These are phyloP conservation scores for Aspergillus latus DNA, from an alignment of 2,329 filamentous ascomycete species.

Conservation along the genomic window DNA sequence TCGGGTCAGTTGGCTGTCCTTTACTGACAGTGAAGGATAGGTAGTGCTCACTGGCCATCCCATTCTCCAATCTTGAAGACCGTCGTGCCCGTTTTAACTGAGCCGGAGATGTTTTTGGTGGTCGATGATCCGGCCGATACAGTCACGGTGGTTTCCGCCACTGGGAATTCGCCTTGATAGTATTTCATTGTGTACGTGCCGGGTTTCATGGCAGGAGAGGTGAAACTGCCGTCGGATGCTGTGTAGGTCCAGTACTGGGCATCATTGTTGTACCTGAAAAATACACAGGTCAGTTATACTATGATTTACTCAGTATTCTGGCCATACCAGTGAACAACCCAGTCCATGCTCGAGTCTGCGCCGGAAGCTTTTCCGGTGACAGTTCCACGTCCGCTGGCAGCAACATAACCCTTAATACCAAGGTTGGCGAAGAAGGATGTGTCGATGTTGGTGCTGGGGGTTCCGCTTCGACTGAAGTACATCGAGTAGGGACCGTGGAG, in stretches of 20 bases:
- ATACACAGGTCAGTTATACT: not conserved
- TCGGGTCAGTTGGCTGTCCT: not conserved
- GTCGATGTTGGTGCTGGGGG: constrained; percentile 54
- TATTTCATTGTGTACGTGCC: constrained; percentile 69
- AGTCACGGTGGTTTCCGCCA: constrained; percentile 51
- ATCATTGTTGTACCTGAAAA: constrained; percentile 51
- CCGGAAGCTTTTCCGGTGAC: constrained; percentile 63
- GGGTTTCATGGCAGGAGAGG: constrained; percentile 65
- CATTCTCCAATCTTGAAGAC: constrained; percentile 66
- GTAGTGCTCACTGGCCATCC: constrained; percentile 53
- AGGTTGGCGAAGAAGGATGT: constrained; percentile 62
- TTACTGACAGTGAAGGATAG: constrained; percentile 17
- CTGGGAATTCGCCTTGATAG: constrained; percentile 60
- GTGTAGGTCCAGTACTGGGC: constrained; percentile 67
- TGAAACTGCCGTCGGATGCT: constrained; percentile 57
- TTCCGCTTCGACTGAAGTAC: constrained; percentile 58
- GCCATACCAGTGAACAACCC: constrained; percentile 61
- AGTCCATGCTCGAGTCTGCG: constrained; percentile 52
- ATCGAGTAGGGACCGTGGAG: constrained; percentile 67
- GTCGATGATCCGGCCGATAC: constrained; percentile 53
- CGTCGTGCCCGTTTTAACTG: constrained; percentile 50
- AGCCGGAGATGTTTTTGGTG: constrained; percentile 53
- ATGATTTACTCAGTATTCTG: not conserved
- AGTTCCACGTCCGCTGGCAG: constrained; percentile 56
- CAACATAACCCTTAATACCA: constrained; percentile 58